phyloP scores from a whole-genome alignment of 2,329 filamentous ascomycete genomes.

The Sporothrix humicola region DNA sequence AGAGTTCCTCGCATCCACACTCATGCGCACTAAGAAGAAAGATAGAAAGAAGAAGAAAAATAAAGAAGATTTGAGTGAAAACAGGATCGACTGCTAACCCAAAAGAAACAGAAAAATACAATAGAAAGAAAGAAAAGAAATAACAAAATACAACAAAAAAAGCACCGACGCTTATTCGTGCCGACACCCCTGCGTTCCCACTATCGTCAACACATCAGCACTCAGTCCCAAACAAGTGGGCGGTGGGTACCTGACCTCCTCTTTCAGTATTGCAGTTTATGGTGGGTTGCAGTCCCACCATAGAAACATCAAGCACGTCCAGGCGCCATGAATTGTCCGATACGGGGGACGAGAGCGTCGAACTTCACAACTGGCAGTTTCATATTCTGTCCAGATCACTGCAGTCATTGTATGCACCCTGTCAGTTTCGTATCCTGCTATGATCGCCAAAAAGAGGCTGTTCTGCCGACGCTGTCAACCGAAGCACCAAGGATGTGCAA shows the following conservation, averaged over 20 bases:
- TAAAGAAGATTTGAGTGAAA: background rate
- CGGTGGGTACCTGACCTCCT: background rate
- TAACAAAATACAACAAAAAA: background rate
- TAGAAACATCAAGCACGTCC: constrained; percentile 7
- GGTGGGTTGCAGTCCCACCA: background rate
- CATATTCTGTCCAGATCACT: constrained; percentile 41
- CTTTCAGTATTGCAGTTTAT: background rate
- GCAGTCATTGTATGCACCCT: constrained; percentile 38
- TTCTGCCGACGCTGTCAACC: constrained; percentile 34
- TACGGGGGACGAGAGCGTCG: constrained; percentile 29
- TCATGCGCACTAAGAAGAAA: constrained; percentile 1
- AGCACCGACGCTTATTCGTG: background rate
- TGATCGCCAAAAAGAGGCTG: constrained; percentile 39
- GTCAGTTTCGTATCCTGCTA: constrained; percentile 44
- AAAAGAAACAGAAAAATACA: background rate
- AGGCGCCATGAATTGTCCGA: constrained; percentile 27
- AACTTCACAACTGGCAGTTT: constrained; percentile 43
- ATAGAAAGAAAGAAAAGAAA: background rate
- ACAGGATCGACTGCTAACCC: background rate
- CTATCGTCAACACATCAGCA: constrained; percentile 17
- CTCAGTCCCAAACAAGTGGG: constrained; percentile 27
- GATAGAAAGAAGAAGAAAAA: background rate
- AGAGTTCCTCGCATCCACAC: constrained; percentile 3
- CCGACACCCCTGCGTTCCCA: background rate
- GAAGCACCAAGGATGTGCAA: constrained; percentile 25